Conservation (phyloP, 495 filamentous ascomycete species). For the Stereocaulon alpinum region DNA sequence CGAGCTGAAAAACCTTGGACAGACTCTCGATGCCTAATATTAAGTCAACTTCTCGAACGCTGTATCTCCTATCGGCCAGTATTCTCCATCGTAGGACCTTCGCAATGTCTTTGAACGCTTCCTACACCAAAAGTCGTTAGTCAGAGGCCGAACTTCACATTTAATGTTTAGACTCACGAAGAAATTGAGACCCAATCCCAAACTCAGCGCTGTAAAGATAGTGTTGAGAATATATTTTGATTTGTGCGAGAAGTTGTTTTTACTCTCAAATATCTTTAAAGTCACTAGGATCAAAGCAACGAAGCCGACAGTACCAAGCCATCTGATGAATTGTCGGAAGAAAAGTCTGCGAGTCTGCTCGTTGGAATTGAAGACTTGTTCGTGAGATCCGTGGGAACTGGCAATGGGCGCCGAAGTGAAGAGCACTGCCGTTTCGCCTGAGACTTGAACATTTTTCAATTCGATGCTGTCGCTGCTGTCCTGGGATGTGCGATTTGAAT, state of each 20-base stretch:
- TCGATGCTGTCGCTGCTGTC: background rate
- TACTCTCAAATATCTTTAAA: conserved; percentile 15
- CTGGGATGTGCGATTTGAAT: background rate
- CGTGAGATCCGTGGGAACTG: background rate
- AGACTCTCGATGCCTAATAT: conserved; percentile 20
- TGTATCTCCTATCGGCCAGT: conserved; percentile 10
- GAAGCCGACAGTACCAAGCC: conserved; percentile 14
- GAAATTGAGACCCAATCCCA: conserved; percentile 22
- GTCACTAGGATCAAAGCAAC: conserved; percentile 9
- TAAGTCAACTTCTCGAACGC: conserved; percentile 18
- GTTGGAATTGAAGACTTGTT: conserved; percentile 11
- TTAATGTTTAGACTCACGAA: conserved; percentile 6
- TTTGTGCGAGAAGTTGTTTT: conserved; percentile 7
- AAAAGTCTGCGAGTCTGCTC: conserved; percentile 13
- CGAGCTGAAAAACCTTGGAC: conserved; percentile 9
- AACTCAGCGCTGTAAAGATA: conserved; percentile 18
- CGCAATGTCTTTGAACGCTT: conserved; percentile 23
- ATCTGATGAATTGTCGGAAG: conserved; percentile 5
- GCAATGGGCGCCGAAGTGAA: background rate
- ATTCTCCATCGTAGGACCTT: conserved; percentile 20
- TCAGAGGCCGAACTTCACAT: background rate
- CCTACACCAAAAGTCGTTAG: background rate
- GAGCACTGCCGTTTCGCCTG: background rate
- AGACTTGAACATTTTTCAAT: background rate
- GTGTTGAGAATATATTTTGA: conserved; percentile 19